Evolutionary conservation across 2,329 filamentous ascomycete species (phyloP).

Genomic region (Xylariaceae sp.): DNA sequence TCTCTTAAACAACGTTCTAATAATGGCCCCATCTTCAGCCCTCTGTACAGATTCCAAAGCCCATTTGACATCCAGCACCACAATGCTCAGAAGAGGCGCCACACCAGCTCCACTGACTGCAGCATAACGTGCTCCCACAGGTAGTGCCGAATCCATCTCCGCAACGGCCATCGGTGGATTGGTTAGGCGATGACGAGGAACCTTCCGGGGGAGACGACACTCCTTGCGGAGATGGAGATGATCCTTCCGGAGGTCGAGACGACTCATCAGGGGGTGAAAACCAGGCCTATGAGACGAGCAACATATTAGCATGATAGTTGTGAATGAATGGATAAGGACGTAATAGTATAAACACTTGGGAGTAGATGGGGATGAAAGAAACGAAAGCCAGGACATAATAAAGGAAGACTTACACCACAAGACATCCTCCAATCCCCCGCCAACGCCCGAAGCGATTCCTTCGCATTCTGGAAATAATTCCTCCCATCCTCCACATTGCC

Average conservation of each 20-base stretch:
- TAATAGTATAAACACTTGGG: too few relatives aligned
- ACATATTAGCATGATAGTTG: neutral
- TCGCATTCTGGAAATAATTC: constrained; percentile 11
- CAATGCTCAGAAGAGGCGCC: constrained; percentile 15
- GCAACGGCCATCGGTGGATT: constrained; percentile 17
- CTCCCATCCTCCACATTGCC: constrained; percentile 26
- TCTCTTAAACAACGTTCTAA: too few relatives aligned
- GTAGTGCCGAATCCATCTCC: constrained; percentile 10
- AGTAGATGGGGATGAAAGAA: too few relatives aligned
- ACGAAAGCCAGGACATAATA: neutral
- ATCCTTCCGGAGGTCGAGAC: neutral
- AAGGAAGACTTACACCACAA: neutral
- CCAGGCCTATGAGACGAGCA: neutral
- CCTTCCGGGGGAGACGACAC: neutral
- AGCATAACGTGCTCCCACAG: constrained; percentile 16
- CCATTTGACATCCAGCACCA: constrained; percentile 19
- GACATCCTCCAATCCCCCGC: neutral
- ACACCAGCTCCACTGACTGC: constrained; percentile 21
- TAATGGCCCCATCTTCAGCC: neutral
- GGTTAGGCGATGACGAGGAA: neutral
- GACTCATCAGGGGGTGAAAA: neutral
- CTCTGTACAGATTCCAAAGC: constrained; percentile 18
- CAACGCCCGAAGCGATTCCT: constrained; percentile 1
- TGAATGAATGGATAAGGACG: too few relatives aligned
- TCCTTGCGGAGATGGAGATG: neutral